Conservation (phyloP, 352 stramenopile genomes). For the Phytopythium kandeliae region DNA sequence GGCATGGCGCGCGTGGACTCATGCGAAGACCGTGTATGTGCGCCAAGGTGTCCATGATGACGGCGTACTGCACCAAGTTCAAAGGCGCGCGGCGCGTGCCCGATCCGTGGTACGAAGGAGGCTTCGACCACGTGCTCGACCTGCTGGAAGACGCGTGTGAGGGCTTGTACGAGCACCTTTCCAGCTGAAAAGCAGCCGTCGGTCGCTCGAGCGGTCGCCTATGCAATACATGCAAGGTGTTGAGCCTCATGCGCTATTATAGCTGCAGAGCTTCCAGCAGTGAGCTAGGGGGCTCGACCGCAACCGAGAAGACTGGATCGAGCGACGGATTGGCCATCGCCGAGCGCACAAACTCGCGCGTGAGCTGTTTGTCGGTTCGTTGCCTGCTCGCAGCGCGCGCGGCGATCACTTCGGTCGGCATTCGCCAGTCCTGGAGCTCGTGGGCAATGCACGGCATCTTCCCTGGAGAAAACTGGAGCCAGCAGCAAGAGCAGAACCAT, state of each 20-base stretch:
- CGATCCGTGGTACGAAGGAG: conserved; percentile 86
- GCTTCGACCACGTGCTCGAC: conserved; percentile 87
- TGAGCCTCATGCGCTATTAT: background rate
- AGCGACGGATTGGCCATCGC: conserved; percentile 16
- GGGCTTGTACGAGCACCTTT: conserved; percentile 63
- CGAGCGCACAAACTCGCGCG: conserved; percentile 6
- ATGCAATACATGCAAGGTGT: background rate
- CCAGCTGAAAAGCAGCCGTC: background rate
- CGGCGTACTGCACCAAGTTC: conserved; percentile 71
- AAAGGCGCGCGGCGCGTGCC: conserved; percentile 53
- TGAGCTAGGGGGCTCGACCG: background rate
- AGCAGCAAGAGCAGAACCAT: too few species aligned
- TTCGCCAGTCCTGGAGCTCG: conserved; percentile 26
- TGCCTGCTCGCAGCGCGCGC: conserved; percentile 11
- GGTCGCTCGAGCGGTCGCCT: background rate
- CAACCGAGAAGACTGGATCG: conserved; percentile 10
- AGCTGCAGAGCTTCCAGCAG: background rate
- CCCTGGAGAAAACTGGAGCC: conserved; percentile 9
- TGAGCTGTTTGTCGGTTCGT: background rate
- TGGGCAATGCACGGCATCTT: conserved; percentile 45
- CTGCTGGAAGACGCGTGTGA: conserved; percentile 84
- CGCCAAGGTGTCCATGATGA: conserved; percentile 78
- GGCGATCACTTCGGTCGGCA: conserved; percentile 44
- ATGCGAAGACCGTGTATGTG: conserved; percentile 1
- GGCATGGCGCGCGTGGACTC: background rate